Conservation (phyloP, 768 basidiomycete genomes). For the Lactarius indigo region DNA sequence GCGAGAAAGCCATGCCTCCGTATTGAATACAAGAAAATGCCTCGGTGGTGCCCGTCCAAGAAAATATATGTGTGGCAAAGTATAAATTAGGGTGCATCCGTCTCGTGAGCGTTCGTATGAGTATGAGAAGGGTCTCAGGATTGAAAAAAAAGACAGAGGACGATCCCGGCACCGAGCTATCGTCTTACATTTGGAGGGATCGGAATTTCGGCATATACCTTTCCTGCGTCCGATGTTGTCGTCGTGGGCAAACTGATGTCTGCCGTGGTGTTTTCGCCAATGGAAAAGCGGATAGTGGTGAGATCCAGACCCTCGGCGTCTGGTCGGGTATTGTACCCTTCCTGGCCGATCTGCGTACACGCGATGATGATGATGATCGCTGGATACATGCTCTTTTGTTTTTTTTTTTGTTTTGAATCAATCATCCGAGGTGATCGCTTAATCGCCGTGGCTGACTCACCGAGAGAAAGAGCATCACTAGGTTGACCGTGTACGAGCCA, state of each 20-base stretch:
- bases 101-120: not conserved
- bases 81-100: not conserved
- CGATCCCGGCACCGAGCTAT: not conserved
- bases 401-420: not conserved
- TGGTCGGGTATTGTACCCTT: not conserved
- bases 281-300: constrained; percentile 7
- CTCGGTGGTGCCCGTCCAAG: not conserved
- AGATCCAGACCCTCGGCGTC: constrained; percentile 3
- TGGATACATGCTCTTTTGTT: constrained; percentile 17
- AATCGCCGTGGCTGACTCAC: not conserved
- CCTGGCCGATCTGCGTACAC: constrained; percentile 13
- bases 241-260: not conserved
- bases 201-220: not conserved
- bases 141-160: not conserved
- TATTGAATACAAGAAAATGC: not conserved
- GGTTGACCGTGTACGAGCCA: constrained; percentile 12
- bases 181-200: too few species aligned
- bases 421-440: not conserved
- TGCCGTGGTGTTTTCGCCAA: not conserved
- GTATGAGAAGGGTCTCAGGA: not conserved
- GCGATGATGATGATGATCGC: constrained; percentile 16
- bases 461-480: constrained; percentile 14
- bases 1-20: not conserved
- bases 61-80: not conserved
- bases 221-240: not conserved